Evolutionary conservation across 371 early-diverging fungal species (phyloP).

Genomic region (Apophysomyces ossiformis): DNA sequence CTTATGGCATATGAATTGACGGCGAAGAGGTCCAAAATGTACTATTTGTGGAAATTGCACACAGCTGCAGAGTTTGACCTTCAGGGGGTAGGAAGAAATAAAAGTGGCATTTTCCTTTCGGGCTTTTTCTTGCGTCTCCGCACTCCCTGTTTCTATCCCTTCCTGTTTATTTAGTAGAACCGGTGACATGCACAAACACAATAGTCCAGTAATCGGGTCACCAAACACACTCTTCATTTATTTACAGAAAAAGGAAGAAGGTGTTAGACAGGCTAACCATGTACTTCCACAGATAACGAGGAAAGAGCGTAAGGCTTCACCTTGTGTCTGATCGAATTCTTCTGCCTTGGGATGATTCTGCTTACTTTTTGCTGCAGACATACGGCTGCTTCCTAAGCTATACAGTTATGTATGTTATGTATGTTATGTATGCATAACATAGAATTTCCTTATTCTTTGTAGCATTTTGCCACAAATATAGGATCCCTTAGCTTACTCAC

Average conservation of each 20-base stretch:
- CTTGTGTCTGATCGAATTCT: no score
- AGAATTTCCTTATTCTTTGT: no score
- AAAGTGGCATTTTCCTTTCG: neutral
- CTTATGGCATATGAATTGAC: neutral
- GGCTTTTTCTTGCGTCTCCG: neutral
- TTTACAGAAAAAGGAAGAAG: neutral
- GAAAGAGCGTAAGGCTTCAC: no score
- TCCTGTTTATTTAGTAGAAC: neutral
- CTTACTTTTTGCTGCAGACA: no score
- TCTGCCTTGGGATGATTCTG: no score
- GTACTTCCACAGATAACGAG: no score
- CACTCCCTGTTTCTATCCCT: slow-evolving; percentile 1
- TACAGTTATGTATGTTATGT: no score
- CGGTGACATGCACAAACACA: neutral
- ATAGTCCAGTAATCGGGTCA: slow-evolving; percentile 5
- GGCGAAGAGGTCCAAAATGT: neutral
- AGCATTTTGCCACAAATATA: no score
- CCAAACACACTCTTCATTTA: neutral
- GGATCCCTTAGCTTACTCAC: no score
- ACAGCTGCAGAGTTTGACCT: neutral
- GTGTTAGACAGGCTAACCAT: no score
- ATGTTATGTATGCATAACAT: no score
- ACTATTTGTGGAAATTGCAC: neutral
- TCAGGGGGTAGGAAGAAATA: neutral
- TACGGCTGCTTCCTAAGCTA: no score